Evolutionary conservation across 495 filamentous ascomycete species (phyloP), one percentile per base, ranked within the genome.

Genomic region (Neurospora sp.): DNA sequence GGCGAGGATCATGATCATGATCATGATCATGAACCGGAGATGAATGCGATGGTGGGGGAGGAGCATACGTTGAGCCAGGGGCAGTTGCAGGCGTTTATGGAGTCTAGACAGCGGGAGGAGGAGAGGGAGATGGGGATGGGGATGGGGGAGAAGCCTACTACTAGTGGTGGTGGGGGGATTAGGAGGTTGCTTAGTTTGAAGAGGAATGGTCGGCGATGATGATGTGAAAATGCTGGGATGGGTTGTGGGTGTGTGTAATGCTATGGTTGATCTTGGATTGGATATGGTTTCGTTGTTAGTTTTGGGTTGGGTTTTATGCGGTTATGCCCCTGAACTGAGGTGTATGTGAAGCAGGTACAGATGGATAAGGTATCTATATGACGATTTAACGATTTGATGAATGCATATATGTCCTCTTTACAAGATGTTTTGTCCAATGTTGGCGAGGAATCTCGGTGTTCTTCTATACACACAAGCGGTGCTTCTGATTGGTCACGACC

Each of bases 1-100:
- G 78, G 76, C 31, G 79, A 84, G 71, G 79, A 78, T 59, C 38
- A 37, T 1, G 69, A n/a, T 39, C 44, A 72, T 46, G 70, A 75
- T 31, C 37, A 31, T 40, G 66, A 62, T 41, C 54, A 46, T n/a
- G 69, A 70, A 23, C 62, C 23, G 70, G 70, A 31, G 74, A 75
- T 7, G 71, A 42, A 44, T 38, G 23, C 62, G 38, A 35, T 74
- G 70, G 54, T 46, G 40, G 73, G 75, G 23, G 69, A 75, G 11
- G 69, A 74, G 41, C 71, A 41, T 18, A 72, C 70, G 73, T 12
- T 59, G 74, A 75, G 70, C 4, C 71, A 73, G 9, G 71, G 73
- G 71, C 20, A 72, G 7, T 35, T 66, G 54, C 54, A 66, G 54
- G 31, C 27, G 38, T 54, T 76, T 74, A 12, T 72, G 44, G 12